phyloP scores from a whole-genome alignment of 257 asterid species.

The Craterostigma plantagineum region DNA sequence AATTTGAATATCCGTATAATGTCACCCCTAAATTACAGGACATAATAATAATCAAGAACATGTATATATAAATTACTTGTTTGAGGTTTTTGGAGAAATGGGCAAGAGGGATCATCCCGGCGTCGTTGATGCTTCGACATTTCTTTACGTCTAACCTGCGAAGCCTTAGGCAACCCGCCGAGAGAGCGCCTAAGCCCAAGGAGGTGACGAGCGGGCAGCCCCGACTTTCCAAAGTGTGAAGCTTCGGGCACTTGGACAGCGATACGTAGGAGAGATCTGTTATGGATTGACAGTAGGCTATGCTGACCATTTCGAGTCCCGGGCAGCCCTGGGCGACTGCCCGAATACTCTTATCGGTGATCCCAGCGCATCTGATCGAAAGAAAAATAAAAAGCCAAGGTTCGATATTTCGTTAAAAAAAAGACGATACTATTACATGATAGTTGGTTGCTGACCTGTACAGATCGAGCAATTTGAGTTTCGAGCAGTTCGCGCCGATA shows the following conservation, averaged over 20 bases:
- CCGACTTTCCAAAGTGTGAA: constrained; percentile 58
- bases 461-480: constrained; percentile 64
- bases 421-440: too few relatives aligned
- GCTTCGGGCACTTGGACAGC: constrained; percentile 50
- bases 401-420: too few relatives aligned
- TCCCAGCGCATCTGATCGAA: constrained; percentile 71
- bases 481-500: constrained; percentile 47
- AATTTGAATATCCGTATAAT: too few relatives aligned
- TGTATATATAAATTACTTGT: constrained; percentile 26
- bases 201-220: constrained; percentile 68
- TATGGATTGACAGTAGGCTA: constrained; percentile 44
- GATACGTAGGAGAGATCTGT: constrained; percentile 46
- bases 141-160: constrained; percentile 57
- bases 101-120: constrained; percentile 68
- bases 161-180: constrained; percentile 61
- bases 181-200: constrained; percentile 53
- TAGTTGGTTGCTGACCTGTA: too few relatives aligned
- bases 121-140: constrained; percentile 48
- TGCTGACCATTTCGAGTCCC: constrained; percentile 54
- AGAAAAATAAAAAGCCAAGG: constrained; percentile 3
- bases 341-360: constrained; percentile 43
- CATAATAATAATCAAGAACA: background rate
- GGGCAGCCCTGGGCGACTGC: constrained; percentile 56
- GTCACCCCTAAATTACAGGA: too few relatives aligned
- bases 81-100: constrained; percentile 66